Evolutionary conservation across 192 early-diverging fungal genomes (phyloP).

Genomic region (Rhizoclosmatium globosum): DNA sequence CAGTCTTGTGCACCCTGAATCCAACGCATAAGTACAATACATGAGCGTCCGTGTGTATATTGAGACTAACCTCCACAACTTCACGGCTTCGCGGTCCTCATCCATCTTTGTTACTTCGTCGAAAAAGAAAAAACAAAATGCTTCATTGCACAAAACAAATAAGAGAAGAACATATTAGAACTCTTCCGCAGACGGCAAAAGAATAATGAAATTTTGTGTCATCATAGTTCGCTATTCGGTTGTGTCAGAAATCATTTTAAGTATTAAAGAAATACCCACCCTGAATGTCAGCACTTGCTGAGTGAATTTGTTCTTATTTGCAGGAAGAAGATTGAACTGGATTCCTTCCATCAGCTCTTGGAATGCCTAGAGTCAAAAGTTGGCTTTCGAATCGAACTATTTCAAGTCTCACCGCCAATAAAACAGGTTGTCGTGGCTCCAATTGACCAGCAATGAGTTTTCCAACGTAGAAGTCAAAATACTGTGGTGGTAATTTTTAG

Average conservation of each 20-base stretch:
- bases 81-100: constrained; percentile 34
- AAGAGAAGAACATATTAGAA: background rate
- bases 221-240: constrained; percentile 21
- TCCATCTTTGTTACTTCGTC: background rate
- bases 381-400: background rate
- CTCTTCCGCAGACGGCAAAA: constrained; percentile 8
- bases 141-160: background rate
- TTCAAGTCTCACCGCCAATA: constrained; percentile 41
- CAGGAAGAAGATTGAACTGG: constrained; percentile 54
- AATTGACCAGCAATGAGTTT: constrained; percentile 63
- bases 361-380: constrained; percentile 47
- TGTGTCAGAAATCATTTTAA: background rate
- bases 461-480: constrained; percentile 62
- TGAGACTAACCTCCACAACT: constrained; percentile 63
- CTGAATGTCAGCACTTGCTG: constrained; percentile 59
- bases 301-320: constrained; percentile 74
- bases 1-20: constrained; percentile 81
- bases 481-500: constrained; percentile 20
- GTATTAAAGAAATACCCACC: background rate
- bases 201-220: constrained; percentile 28
- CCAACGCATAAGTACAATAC: too few relatives aligned
- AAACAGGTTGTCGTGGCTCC: constrained; percentile 54
- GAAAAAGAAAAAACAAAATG: background rate
- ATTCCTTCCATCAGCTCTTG: constrained; percentile 68
- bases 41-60: constrained; percentile 54